A percentile compares a stretch with the other conserved stretches of the same genome.
Conservation (phyloP, 208 protist genomes). For the Leishmania guyanensis region DNA sequence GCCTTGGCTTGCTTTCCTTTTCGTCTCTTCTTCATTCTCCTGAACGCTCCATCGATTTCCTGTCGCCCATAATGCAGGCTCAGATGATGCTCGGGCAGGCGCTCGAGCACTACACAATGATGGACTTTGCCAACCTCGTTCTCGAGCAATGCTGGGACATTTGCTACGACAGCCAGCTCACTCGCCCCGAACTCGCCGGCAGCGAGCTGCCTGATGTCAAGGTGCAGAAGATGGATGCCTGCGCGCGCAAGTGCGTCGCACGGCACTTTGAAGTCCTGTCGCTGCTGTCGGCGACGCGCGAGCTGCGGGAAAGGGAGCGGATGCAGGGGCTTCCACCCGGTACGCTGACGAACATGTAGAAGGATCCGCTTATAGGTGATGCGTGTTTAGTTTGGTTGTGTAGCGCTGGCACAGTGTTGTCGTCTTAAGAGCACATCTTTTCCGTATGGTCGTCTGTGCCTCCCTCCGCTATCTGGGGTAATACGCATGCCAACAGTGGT, state of each 20-base stretch:
- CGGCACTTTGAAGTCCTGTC: slow-evolving; percentile 89
- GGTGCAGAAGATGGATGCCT: slow-evolving; percentile 78
- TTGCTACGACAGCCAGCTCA: slow-evolving; percentile 84
- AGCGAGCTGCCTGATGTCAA: slow-evolving; percentile 55
- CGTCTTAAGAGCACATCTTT: neutral
- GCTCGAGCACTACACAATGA: slow-evolving; percentile 75
- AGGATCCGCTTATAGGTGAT: neutral
- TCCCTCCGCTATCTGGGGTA: neutral
- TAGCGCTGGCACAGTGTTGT: neutral
- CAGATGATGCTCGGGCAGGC: slow-evolving; percentile 76
- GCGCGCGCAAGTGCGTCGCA: slow-evolving; percentile 85
- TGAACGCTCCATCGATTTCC: neutral
- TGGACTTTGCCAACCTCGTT: slow-evolving; percentile 65
- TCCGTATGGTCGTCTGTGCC: neutral
- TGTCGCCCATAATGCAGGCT: slow-evolving; percentile 54
- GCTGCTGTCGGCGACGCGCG: slow-evolving; percentile 61
- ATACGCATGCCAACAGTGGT: neutral
- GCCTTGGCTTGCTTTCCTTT: slow-evolving; percentile 4
- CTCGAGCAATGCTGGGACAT: slow-evolving; percentile 89
- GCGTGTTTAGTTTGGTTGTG: neutral
- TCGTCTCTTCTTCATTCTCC: neutral
- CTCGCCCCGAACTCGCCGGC: slow-evolving; percentile 52
- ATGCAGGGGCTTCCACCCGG: slow-evolving; percentile 30
- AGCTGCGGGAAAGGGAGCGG: slow-evolving; percentile 51
- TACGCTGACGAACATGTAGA: slow-evolving; percentile 14